Percentiles rank a stretch among this genome's conserved stretches.
These are phyloP conservation scores for Pneumocystis carinii DNA, from an alignment of 1,139 yeast species.

Conservation along the genomic window DNA sequence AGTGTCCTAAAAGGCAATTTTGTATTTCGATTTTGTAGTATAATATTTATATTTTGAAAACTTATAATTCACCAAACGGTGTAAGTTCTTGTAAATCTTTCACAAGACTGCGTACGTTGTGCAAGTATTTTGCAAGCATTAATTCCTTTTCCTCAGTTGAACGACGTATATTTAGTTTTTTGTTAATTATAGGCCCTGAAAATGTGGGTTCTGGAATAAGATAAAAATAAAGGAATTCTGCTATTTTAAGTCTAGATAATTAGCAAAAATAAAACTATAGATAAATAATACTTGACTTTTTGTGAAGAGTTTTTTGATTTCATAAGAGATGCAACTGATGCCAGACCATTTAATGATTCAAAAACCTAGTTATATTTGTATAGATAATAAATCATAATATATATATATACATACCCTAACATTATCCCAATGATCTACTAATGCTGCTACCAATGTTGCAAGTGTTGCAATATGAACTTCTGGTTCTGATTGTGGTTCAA, in stretches of 20 bases:
- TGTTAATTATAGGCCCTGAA: conserved; percentile 13
- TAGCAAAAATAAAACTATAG: background rate
- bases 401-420: conserved; percentile 26
- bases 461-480: conserved; percentile 33
- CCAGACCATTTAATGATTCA: conserved; percentile 46
- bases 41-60: background rate
- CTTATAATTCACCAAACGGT: conserved; percentile 33
- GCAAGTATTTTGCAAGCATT: conserved; percentile 34
- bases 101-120: conserved; percentile 34
- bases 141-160: conserved; percentile 41
- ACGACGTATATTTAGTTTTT: conserved; percentile 19
- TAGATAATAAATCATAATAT: background rate
- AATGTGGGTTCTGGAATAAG: conserved; percentile 44
- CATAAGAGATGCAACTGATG: conserved; percentile 30
- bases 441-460: conserved; percentile 43
- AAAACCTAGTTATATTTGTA: conserved; percentile 23
- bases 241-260: conserved; percentile 33
- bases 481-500: conserved; percentile 12
- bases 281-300: conserved; percentile 20
- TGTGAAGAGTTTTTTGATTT: conserved; percentile 24
- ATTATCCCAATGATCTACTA: conserved; percentile 43
- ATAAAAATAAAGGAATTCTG: conserved; percentile 60
- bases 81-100: conserved; percentile 31
- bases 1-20: background rate
- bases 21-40: background rate